phyloP scores from a whole-genome alignment of 2,329 filamentous ascomycete genomes.

The Aplosporella prunicola region DNA sequence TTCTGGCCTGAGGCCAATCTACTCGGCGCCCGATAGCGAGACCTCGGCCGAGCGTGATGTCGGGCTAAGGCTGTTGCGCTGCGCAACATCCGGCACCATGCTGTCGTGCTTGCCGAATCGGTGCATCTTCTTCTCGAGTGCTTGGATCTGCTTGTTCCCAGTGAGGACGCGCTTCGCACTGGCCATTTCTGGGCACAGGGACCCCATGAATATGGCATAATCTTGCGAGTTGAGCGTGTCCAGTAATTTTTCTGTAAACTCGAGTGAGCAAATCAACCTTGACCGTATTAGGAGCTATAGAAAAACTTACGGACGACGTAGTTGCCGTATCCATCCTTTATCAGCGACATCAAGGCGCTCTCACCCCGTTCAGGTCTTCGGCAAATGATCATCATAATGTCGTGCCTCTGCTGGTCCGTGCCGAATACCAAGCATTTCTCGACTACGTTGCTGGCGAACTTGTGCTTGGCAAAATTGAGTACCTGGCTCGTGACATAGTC shows the following conservation, averaged over 20 bases:
- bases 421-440: slow-evolving; percentile 80
- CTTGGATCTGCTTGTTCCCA: slow-evolving; percentile 24
- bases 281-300: background rate
- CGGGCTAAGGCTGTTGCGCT: slow-evolving; percentile 14
- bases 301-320: slow-evolving; percentile 82
- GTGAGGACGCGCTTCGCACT: slow-evolving; percentile 34
- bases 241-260: slow-evolving; percentile 64
- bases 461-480: slow-evolving; percentile 77
- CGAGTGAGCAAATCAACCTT: no score
- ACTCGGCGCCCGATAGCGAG: no score
- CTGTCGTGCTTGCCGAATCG: slow-evolving; percentile 27
- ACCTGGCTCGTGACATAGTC: slow-evolving; percentile 62
- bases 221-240: slow-evolving; percentile 33
- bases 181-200: slow-evolving; percentile 36
- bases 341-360: slow-evolving; percentile 62
- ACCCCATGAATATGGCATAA: slow-evolving; percentile 32
- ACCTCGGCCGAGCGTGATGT: no score
- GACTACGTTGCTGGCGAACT: slow-evolving; percentile 94
- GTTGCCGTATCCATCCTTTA: slow-evolving; percentile 88
- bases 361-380: slow-evolving; percentile 55
- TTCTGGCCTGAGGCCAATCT: no score
- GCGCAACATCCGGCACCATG: slow-evolving; percentile 17
- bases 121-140: slow-evolving; percentile 42
- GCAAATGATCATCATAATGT: slow-evolving; percentile 54
- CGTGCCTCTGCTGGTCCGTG: slow-evolving; percentile 56